phyloP scores from a whole-genome alignment of 2,329 filamentous ascomycete genomes.

The Albifimbria verrucaria region DNA sequence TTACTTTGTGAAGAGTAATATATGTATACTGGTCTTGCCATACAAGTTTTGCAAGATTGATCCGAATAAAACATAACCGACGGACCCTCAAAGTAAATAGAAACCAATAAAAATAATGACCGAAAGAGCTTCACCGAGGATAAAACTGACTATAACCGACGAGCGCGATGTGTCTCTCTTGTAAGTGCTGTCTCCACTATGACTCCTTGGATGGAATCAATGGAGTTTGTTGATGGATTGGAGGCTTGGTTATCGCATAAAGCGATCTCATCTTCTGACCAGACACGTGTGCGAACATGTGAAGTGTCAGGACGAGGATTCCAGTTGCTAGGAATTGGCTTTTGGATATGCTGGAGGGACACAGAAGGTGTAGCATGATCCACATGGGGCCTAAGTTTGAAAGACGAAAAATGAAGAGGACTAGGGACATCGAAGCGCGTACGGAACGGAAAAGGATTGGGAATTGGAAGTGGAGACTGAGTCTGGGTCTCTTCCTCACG shows the following conservation, averaged over 20 bases:
- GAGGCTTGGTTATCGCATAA: not conserved
- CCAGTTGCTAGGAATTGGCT: not conserved
- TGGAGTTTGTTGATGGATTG: not conserved
- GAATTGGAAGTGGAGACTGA: slow-evolving; percentile 10
- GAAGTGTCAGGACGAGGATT: not conserved
- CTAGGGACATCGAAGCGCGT: slow-evolving; percentile 25
- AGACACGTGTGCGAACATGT: not conserved
- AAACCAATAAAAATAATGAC: slow-evolving; percentile 11
- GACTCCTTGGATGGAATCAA: not conserved
- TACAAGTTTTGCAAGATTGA: too few species aligned
- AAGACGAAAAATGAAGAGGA: slow-evolving; percentile 17
- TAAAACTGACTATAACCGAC: not conserved
- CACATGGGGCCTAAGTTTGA: slow-evolving; percentile 5
- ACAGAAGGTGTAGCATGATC: not conserved
- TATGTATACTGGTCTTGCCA: too few species aligned
- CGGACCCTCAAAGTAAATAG: not conserved
- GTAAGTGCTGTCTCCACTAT: not conserved
- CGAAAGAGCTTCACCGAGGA: not conserved
- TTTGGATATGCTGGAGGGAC: not conserved
- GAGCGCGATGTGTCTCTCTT: not conserved
- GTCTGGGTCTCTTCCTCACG: slow-evolving; percentile 1
- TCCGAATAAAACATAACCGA: too few species aligned
- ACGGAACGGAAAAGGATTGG: slow-evolving; percentile 32
- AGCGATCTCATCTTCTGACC: slow-evolving; percentile 1
- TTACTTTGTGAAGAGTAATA: not conserved